phyloP scores from a whole-genome alignment of 257 asterid genomes.

The Capsicum pubescens region DNA sequence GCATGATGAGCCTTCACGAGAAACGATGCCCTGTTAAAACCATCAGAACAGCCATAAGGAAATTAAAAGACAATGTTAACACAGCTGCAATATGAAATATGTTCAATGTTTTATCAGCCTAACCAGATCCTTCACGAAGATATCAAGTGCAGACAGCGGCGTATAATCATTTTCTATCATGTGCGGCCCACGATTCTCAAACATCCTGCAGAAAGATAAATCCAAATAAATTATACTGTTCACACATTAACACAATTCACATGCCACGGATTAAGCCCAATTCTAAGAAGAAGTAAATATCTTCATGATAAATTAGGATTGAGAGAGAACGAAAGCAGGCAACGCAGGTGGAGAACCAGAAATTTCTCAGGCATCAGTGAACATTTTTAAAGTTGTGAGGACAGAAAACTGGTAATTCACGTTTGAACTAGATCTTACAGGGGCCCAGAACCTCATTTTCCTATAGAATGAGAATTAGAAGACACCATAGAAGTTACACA shows the following conservation, averaged over 20 bases:
- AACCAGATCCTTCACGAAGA: conserved; percentile 98
- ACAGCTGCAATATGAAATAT: conserved; percentile 25
- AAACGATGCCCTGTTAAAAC: conserved; percentile 85
- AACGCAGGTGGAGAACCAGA: conserved; percentile 11
- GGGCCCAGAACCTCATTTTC: conserved; percentile 18
- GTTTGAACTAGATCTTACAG: background rate
- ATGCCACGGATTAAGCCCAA: background rate
- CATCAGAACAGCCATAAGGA: conserved; percentile 23
- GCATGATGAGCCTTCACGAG: conserved; percentile 81
- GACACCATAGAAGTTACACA: conserved; percentile 7
- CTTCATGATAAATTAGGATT: background rate
- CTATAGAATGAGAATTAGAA: conserved; percentile 10
- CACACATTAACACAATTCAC: conserved; percentile 28
- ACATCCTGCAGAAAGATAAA: conserved; percentile 72
- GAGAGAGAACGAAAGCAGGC: background rate
- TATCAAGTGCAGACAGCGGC: conserved; percentile 95
- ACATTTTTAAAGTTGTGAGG: background rate
- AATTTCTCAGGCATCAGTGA: background rate
- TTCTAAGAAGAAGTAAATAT: conserved; percentile 18
- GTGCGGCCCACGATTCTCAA: conserved; percentile 97
- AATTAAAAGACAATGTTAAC: background rate
- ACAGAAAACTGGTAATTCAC: background rate
- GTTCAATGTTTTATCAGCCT: conserved; percentile 33
- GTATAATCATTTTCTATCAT: conserved; percentile 95
- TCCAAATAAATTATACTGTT: conserved; percentile 28